phyloP scores from a whole-genome alignment of 345 rosid species.

The Camelina hispida region DNA sequence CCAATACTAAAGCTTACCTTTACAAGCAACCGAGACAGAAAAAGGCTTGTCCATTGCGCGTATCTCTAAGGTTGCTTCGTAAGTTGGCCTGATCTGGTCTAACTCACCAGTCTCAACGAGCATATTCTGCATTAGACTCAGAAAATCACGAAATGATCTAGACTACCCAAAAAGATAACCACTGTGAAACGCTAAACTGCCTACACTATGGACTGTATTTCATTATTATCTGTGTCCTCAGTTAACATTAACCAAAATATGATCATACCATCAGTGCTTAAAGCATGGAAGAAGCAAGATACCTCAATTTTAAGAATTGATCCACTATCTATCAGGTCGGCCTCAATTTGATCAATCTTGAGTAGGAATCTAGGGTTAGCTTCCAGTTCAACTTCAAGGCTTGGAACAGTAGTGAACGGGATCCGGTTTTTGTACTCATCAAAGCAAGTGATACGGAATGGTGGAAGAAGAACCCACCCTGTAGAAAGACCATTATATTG shows the following conservation, averaged over 20 bases:
- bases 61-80: conserved; percentile 56
- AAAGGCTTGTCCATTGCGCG: conserved; percentile 37
- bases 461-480: conserved; percentile 68
- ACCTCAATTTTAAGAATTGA: conserved; percentile 56
- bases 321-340: conserved; percentile 47
- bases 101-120: conserved; percentile 49
- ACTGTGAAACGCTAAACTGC: background rate
- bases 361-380: conserved; percentile 23
- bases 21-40: conserved; percentile 54
- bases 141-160: background rate
- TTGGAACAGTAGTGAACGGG: conserved; percentile 49
- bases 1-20: conserved; percentile 49
- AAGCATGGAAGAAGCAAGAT: conserved; percentile 20
- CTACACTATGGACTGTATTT: conserved; percentile 2
- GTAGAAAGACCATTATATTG: conserved; percentile 26
- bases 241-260: conserved; percentile 1
- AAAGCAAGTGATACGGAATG: conserved; percentile 50
- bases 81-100: conserved; percentile 56
- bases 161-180: background rate
- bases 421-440: conserved; percentile 57
- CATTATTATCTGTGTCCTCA: background rate
- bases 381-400: conserved; percentile 46
- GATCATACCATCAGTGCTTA: conserved; percentile 7
- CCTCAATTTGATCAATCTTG: conserved; percentile 42
- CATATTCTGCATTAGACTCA: conserved; percentile 48